phyloP scores from a whole-genome alignment of 2,329 filamentous ascomycete genomes.

The Metarhizium humberi region DNA sequence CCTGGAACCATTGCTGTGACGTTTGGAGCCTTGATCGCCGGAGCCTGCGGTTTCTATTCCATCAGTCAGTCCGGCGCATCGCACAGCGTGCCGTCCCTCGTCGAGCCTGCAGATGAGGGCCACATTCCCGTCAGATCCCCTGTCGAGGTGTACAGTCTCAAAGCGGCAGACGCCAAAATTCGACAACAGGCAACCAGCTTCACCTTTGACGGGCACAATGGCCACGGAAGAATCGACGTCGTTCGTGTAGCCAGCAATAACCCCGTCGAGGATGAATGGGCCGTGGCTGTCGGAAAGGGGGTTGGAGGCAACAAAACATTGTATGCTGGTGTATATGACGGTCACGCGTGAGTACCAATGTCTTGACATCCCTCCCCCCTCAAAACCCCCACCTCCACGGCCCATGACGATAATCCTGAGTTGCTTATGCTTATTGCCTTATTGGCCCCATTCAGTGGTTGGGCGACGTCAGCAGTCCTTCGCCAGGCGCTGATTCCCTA shows the following conservation, averaged over 20 bases:
- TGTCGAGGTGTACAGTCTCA: slow-evolving; percentile 15
- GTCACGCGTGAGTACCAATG: slow-evolving; percentile 31
- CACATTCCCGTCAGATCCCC: slow-evolving; percentile 17
- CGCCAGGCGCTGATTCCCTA: slow-evolving; percentile 31
- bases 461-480: slow-evolving; percentile 30
- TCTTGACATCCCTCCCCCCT: neutral
- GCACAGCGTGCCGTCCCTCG: neutral
- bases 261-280: slow-evolving; percentile 27
- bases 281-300: slow-evolving; percentile 20
- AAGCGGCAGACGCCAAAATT: slow-evolving; percentile 19
- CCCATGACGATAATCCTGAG: neutral
- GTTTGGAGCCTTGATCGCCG: neutral
- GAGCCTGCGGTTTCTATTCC: neutral
- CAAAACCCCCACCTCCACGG: neutral
- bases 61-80: neutral
- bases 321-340: slow-evolving; percentile 36
- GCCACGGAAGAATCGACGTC: slow-evolving; percentile 22
- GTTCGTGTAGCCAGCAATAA: slow-evolving; percentile 25
- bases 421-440: neutral
- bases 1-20: neutral
- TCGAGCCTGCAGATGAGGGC: slow-evolving; percentile 9
- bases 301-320: slow-evolving; percentile 17
- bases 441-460: slow-evolving; percentile 21
- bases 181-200: slow-evolving; percentile 20
- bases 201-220: slow-evolving; percentile 15